These are phyloP conservation scores for Caloboletus inedulis DNA, from an alignment of 1,284 basidiomycete species.

Conservation along the genomic window DNA sequence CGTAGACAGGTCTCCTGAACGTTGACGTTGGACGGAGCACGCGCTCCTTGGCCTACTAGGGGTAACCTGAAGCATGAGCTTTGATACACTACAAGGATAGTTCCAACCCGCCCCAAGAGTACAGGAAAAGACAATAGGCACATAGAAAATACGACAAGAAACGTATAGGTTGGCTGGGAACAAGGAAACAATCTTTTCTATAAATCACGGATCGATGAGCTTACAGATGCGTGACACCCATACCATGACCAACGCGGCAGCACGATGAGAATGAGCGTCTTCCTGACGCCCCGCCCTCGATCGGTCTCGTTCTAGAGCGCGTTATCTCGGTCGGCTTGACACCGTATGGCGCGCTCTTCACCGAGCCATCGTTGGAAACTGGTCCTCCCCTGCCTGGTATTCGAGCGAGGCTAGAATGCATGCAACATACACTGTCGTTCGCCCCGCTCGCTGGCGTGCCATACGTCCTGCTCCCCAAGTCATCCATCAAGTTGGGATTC, in stretches of 20 bases:
- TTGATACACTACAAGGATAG: too few relatives aligned
- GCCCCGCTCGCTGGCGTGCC: too few relatives aligned
- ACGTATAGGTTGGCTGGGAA: too few relatives aligned
- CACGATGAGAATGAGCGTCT: too few relatives aligned
- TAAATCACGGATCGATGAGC: too few relatives aligned
- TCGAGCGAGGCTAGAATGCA: not conserved
- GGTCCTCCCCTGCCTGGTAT: not conserved
- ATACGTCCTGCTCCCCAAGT: not conserved
- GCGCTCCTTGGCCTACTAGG: not conserved
- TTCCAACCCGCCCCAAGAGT: too few relatives aligned
- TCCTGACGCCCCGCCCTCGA: too few relatives aligned
- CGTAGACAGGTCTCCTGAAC: slow-evolving; percentile 21
- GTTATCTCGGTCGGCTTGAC: not conserved
- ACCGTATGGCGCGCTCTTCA: not conserved
- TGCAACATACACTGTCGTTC: not conserved
- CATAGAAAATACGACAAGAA: not conserved
- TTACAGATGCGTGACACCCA: not conserved
- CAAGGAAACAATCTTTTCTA: too few relatives aligned
- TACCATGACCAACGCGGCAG: too few relatives aligned
- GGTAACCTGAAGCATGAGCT: not conserved
- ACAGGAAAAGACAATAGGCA: too few relatives aligned
- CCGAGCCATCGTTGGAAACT: not conserved
- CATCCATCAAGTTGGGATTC: not conserved
- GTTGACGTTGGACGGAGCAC: slow-evolving; percentile 3
- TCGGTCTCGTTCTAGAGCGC: too few relatives aligned